Evolutionary conservation across 257 asterid species (phyloP).

Genomic region (Fraxinus americana): DNA sequence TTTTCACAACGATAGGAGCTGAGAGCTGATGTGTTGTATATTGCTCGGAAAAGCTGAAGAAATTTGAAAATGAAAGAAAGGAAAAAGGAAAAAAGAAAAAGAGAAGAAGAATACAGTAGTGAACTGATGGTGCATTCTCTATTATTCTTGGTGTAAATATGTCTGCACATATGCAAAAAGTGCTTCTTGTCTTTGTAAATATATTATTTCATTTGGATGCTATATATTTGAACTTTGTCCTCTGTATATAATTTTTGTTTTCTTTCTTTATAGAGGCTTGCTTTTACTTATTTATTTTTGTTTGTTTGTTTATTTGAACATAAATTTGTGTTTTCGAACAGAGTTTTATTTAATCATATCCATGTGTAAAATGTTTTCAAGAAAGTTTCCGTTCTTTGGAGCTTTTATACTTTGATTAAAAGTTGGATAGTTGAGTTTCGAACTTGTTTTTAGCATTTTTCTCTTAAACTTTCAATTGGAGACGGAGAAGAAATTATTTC

Average conservation of each 20-base stretch:
- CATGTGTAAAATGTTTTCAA: too few relatives aligned
- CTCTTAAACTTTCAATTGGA: too few relatives aligned
- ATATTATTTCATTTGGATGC: neutral
- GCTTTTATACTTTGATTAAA: too few relatives aligned
- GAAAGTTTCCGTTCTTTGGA: too few relatives aligned
- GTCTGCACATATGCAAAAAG: conserved; percentile 11
- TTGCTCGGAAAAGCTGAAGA: neutral
- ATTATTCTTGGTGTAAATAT: conserved; percentile 37
- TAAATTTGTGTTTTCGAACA: too few relatives aligned
- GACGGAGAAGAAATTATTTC: too few relatives aligned
- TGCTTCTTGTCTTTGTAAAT: conserved; percentile 26
- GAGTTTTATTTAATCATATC: too few relatives aligned
- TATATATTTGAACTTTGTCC: neutral
- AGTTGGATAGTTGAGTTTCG: too few relatives aligned
- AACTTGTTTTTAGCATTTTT: too few relatives aligned
- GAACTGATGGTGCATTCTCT: neutral
- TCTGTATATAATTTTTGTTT: neutral
- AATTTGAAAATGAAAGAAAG: neutral
- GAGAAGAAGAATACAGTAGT: neutral
- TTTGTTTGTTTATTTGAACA: too few relatives aligned
- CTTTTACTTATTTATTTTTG: neutral
- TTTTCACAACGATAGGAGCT: neutral
- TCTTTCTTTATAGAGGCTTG: neutral
- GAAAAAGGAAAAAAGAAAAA: neutral
- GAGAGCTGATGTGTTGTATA: neutral